Evolutionary conservation across 164 flowering plant genomes (phyloP).

Genomic region (Malania oleifera): DNA sequence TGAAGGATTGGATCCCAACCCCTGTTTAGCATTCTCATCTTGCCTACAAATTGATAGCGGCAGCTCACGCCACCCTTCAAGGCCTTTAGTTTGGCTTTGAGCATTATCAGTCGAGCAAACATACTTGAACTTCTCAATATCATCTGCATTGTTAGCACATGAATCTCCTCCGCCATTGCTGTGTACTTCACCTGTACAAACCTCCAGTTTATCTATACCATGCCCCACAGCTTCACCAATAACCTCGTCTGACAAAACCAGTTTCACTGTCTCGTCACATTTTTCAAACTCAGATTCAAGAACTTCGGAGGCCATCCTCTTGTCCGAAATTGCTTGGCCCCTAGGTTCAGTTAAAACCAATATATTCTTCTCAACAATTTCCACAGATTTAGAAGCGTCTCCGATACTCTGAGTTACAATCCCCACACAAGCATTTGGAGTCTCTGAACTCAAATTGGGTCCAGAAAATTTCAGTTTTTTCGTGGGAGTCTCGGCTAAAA

Average conservation of each 20-base stretch:
- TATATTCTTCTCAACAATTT: no score
- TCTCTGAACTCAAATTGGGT: background rate
- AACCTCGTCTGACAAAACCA: no score
- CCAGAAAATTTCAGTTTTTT: background rate
- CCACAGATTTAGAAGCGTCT: background rate
- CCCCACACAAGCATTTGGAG: background rate
- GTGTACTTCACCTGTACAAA: no score
- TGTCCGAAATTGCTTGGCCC: background rate
- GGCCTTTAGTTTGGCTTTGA: background rate
- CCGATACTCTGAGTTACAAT: background rate
- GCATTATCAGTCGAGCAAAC: no score
- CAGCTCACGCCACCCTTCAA: background rate
- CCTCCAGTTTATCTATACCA: background rate
- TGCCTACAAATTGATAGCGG: background rate
- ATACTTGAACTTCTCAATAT: constrained; percentile 12
- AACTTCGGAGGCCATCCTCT: background rate
- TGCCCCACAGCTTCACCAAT: background rate
- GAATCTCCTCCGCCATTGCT: background rate
- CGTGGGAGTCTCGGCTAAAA: background rate
- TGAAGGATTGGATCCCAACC: no score
- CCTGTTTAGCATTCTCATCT: background rate
- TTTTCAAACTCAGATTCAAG: background rate
- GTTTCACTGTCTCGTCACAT: no score
- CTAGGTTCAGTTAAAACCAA: no score
- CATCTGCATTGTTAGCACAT: background rate